Base-by-base conservation (phyloP, 2,329 filamentous ascomycete genomes). In the Paracorniculantispora psalliotae region DNA sequence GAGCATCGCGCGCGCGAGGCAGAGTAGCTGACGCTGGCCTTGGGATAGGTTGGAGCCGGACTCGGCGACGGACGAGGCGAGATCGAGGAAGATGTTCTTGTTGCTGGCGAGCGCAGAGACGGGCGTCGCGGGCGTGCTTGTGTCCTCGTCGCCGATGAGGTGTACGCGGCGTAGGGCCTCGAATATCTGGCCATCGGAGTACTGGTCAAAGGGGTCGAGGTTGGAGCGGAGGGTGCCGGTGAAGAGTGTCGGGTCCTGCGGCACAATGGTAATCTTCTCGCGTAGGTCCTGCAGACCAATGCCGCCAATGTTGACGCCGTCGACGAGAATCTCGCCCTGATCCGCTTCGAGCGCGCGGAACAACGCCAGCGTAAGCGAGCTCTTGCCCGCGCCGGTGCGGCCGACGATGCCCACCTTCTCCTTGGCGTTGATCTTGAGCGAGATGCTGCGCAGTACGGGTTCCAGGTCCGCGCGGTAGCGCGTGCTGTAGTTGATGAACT, bases 381-480 rank as follows among this genome's bases (percentile, higher is more conserved):
- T 97, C 81, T 99, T 99, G 60, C 94, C 94, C 4, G 94, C 94
- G 62, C 94, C 94, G 0, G 94, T 99, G 61, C 94, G 86, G 57
- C 94, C 94, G 30, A 97, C 94, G 59, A 99, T 96, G 60, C 94
- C 94, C 19, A 99, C 90, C 78, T 97, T 97, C 74, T 99, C 91
- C 33, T 85, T 85, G 1, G 92, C 85, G 28, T 87, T 80, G 62
- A 99, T 92, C 69, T 89, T 91, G 79, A 99, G 96, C 1, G 84
- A 91, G 53, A 99, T 83, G 63, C 90, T 81, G 66, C 87, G 89
- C 56, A 99, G 78, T 0, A 97, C 94, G 0, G 89, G 88, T 49
- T 96, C 93, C 19, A 97, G 83, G 67, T 97, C 93, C 53, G 85
- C 79, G 59, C 94, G 84, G 72, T 99, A 97, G 56, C 92, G 83